phyloP scores from a whole-genome alignment of 345 rosid genomes.

The Rhodamnia rubescens region DNA sequence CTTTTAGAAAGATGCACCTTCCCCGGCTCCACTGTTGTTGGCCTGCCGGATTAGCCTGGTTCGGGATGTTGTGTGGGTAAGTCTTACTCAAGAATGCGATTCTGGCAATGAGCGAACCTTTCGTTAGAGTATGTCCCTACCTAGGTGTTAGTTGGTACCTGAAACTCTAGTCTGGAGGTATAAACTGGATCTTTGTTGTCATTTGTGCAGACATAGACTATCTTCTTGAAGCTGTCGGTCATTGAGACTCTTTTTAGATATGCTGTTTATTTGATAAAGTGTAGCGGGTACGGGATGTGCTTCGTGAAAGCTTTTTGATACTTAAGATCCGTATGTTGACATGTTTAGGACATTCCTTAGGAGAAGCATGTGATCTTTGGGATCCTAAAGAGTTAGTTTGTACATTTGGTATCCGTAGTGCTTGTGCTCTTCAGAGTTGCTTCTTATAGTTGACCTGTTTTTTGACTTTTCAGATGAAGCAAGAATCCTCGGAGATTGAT shows the following conservation, averaged over 20 bases:
- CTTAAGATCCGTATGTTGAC: background rate
- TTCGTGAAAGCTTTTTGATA: background rate
- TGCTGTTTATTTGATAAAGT: background rate
- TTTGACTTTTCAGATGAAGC: background rate
- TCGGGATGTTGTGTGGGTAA: background rate
- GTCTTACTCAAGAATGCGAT: background rate
- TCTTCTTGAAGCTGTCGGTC: background rate
- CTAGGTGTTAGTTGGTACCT: background rate
- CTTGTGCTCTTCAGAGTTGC: background rate
- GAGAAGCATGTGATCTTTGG: background rate
- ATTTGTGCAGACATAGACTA: background rate
- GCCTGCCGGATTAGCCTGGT: background rate
- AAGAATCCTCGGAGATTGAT: constrained; percentile 22
- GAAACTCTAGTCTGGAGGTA: background rate
- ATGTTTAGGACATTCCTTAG: background rate
- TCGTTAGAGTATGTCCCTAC: background rate
- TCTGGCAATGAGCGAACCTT: background rate
- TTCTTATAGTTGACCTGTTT: background rate
- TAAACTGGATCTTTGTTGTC: background rate
- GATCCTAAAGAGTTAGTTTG: background rate
- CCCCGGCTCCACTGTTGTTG: background rate
- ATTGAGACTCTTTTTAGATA: background rate
- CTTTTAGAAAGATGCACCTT: background rate
- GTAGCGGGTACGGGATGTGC: background rate
- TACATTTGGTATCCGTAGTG: background rate